Evolutionary conservation across 495 filamentous ascomycete species (phyloP).

Genomic region (Chaetomium tenue): DNA sequence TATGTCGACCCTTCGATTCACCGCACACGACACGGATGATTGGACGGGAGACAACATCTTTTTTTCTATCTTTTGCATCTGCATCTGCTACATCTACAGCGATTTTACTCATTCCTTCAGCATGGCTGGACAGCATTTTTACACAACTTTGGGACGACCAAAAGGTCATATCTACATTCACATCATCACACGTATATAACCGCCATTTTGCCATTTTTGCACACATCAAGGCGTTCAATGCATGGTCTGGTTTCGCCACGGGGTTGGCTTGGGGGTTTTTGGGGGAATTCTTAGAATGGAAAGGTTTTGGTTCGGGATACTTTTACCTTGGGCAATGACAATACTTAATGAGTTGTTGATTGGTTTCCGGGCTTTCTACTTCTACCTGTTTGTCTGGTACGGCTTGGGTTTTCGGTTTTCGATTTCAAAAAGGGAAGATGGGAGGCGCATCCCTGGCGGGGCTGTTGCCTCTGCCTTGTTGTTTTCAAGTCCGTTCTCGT

Average conservation of each 20-base stretch:
- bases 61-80: neutral
- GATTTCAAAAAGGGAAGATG: neutral
- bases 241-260: neutral
- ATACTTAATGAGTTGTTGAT: neutral
- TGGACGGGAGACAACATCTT: neutral
- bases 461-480: neutral
- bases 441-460: neutral
- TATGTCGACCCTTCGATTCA: neutral
- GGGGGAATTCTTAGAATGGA: neutral
- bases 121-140: neutral
- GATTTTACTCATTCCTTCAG: neutral
- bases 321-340: constrained; percentile 1
- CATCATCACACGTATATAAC: constrained; percentile 6
- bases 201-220: neutral
- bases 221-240: neutral
- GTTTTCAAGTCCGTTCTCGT: neutral
- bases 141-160: neutral
- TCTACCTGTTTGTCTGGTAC: neutral
- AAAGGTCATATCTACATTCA: neutral
- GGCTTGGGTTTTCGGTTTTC: neutral
- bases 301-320: neutral
- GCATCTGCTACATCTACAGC: constrained; percentile 4
- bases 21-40: neutral
- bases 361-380: neutral
- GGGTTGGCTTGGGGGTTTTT: neutral